phyloP scores from a whole-genome alignment of 352 stramenopile species.

The Pythium phragmiticola region DNA sequence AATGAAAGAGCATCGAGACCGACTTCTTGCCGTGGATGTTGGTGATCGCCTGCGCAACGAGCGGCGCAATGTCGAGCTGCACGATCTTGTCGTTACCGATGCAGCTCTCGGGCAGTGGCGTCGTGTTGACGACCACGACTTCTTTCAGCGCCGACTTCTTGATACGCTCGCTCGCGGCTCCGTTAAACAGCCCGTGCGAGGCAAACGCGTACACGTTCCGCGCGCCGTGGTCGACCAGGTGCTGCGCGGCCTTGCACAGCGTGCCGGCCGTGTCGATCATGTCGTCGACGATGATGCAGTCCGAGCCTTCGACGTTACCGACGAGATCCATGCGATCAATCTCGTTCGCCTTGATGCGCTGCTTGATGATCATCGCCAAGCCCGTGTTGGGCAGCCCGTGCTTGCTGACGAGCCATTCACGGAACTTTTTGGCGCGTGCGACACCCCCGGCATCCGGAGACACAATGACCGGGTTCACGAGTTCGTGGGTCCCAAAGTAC shows the following conservation, averaged over 20 bases:
- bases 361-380: conserved; percentile 99
- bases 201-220: conserved; percentile 99
- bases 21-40: conserved; percentile 99
- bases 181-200: conserved; percentile 97
- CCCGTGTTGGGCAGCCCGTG: conserved; percentile 96
- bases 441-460: conserved; percentile 99
- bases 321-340: conserved; percentile 99
- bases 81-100: conserved; percentile 97
- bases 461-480: conserved; percentile 99
- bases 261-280: conserved; percentile 99
- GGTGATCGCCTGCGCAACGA: conserved; percentile 98
- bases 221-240: conserved; percentile 94
- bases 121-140: conserved; percentile 90
- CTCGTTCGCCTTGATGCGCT: conserved; percentile 96
- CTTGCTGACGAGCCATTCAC: conserved; percentile 97
- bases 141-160: conserved; percentile 90
- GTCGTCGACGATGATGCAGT: conserved; percentile 99
- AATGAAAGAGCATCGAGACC: conserved; percentile 99
- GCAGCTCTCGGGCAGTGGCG: conserved; percentile 79
- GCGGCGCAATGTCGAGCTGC: conserved; percentile 96
- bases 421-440: conserved; percentile 99
- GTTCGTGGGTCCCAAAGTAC: conserved; percentile 95
- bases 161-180: conserved; percentile 88
- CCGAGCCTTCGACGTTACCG: conserved; percentile 97
- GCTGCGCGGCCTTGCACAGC: conserved; percentile 97